Evolutionary conservation across 768 basidiomycete species (phyloP).

Genomic region (Sporobolomyces pararoseus): DNA sequence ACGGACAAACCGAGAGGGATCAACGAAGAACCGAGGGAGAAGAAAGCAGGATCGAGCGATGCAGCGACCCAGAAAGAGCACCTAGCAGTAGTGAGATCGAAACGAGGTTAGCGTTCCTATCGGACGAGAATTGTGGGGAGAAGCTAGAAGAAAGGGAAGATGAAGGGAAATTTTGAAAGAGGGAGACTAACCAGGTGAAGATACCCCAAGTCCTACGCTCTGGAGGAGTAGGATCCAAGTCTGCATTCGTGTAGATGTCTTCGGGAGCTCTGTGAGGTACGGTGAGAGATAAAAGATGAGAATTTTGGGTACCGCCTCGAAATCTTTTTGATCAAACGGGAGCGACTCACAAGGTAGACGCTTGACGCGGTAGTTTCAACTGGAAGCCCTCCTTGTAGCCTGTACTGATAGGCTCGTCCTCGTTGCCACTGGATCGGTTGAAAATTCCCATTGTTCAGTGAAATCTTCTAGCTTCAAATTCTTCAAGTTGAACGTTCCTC

Average conservation of each 20-base stretch:
- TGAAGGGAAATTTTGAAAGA: neutral
- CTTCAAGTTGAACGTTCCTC: too few relatives aligned
- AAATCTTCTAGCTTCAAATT: conserved; percentile 2
- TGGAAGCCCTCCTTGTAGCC: conserved; percentile 8
- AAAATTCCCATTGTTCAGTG: conserved; percentile 13
- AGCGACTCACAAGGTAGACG: conserved; percentile 25
- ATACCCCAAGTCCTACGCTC: conserved; percentile 32
- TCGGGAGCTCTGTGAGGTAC: conserved; percentile 24
- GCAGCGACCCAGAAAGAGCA: conserved; percentile 36
- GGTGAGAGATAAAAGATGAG: neutral
- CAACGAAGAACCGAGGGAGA: conserved; percentile 20
- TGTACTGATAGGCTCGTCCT: neutral
- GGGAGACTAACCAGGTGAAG: conserved; percentile 19
- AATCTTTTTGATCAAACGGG: neutral
- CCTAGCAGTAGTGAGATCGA: neutral
- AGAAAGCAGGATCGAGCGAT: conserved; percentile 37
- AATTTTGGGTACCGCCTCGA: too few relatives aligned
- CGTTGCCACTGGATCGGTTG: conserved; percentile 10
- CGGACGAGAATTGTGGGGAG: neutral
- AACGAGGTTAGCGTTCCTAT: neutral
- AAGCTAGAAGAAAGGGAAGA: neutral
- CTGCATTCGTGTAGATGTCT: conserved; percentile 38
- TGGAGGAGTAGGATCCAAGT: conserved; percentile 33
- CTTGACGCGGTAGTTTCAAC: conserved; percentile 19
- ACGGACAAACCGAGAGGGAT: conserved; percentile 29